Percentiles rank a stretch among this genome's conserved stretches.
phyloP scores from a whole-genome alignment of 1,139 yeast genomes.

The Suhomyces kunorum region DNA sequence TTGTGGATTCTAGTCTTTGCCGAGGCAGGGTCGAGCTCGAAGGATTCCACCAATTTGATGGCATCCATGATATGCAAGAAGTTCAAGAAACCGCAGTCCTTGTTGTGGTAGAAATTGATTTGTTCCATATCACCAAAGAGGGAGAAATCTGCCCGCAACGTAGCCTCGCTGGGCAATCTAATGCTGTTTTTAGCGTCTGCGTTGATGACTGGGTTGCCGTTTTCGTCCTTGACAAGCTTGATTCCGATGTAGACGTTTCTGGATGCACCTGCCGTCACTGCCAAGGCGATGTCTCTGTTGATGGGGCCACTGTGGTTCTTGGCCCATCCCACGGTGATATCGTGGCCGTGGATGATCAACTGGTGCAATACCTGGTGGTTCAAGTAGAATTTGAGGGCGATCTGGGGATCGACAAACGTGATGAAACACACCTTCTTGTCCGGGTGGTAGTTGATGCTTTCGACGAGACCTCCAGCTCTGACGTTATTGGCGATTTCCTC shows the following conservation, averaged over 20 bases:
- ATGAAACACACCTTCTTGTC: conserved; percentile 46
- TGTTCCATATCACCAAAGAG: conserved; percentile 48
- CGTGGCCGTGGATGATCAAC: conserved; percentile 48
- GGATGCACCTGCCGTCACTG: conserved; percentile 52
- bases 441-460: conserved; percentile 38
- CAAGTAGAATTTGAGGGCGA: conserved; percentile 44
- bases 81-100: conserved; percentile 49
- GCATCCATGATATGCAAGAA: conserved; percentile 42
- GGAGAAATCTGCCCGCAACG: conserved; percentile 39
- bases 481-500: conserved; percentile 53
- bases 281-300: conserved; percentile 40
- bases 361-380: conserved; percentile 50
- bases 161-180: conserved; percentile 31
- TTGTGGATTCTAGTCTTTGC: conserved; percentile 14
- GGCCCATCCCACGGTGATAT: conserved; percentile 50
- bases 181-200: conserved; percentile 3
- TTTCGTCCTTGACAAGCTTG: conserved; percentile 15
- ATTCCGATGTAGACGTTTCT: conserved; percentile 51
- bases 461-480: conserved; percentile 51
- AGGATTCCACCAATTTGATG: conserved; percentile 19
- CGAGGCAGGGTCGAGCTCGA: conserved; percentile 14
- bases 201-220: conserved; percentile 7
- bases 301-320: conserved; percentile 46
- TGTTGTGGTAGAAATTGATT: conserved; percentile 47
- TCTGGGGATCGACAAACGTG: conserved; percentile 45